Percentiles rank a stretch among this genome's conserved stretches.
These are phyloP conservation scores for Cenchrus fungigraminus DNA, from an alignment of 176 grass and related monocot species.

Conservation along the genomic window DNA sequence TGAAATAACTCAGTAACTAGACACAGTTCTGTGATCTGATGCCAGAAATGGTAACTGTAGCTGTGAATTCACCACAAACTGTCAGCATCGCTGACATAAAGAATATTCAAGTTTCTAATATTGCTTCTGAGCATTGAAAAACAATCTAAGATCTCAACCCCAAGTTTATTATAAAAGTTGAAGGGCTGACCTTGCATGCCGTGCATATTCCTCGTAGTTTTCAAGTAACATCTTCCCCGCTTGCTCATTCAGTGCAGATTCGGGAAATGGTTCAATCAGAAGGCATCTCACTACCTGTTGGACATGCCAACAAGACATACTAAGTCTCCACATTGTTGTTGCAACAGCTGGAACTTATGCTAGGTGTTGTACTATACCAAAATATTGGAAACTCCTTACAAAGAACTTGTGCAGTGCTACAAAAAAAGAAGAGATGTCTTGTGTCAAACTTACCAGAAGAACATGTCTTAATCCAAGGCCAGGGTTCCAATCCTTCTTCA, in stretches of 20 bases:
- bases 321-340: background rate
- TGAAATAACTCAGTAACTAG: constrained; percentile 18
- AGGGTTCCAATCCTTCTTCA: constrained; percentile 97
- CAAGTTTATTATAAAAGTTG: constrained; percentile 6
- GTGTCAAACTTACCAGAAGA: constrained; percentile 65
- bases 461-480: constrained; percentile 90
- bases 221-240: constrained; percentile 94
- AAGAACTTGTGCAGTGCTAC: background rate
- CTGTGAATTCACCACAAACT: background rate
- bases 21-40: background rate
- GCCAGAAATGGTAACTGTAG: background rate
- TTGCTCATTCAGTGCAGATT: constrained; percentile 97
- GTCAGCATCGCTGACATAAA: background rate
- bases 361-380: background rate
- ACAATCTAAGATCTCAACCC: background rate
- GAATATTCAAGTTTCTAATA: background rate
- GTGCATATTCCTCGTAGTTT: constrained; percentile 89
- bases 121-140: background rate
- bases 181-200: constrained; percentile 80
- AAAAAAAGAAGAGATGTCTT: background rate
- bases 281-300: constrained; percentile 88
- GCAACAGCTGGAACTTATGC: background rate
- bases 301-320: constrained; percentile 10
- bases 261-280: constrained; percentile 95
- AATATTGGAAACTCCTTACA: background rate